Conservation (phyloP, 2,329 filamentous ascomycete genomes). For the Rasamsonia emersonii region DNA sequence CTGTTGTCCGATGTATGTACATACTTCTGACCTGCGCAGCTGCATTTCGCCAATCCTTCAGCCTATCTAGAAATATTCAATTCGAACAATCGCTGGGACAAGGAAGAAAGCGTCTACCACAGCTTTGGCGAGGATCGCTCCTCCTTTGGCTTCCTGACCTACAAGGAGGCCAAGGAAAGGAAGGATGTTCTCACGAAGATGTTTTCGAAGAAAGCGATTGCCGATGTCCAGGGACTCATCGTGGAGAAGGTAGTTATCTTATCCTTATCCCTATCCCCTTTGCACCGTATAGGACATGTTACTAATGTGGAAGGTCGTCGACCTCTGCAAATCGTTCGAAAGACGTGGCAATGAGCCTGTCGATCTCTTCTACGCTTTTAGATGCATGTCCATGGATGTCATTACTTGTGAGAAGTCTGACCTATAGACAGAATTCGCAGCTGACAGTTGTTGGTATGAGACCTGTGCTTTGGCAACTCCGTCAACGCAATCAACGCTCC, state of each 20-base stretch:
- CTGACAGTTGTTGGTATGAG: not conserved
- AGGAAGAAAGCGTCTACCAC: slow-evolving; percentile 14
- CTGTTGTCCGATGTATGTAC: not conserved
- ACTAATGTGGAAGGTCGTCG: slow-evolving; percentile 7
- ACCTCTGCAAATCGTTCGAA: slow-evolving; percentile 10
- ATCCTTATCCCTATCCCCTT: not conserved
- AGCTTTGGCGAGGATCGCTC: slow-evolving; percentile 16
- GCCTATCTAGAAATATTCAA: slow-evolving; percentile 16
- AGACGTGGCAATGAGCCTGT: slow-evolving; percentile 8
- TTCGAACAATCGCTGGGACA: slow-evolving; percentile 13
- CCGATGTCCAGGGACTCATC: slow-evolving; percentile 12
- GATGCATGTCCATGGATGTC: slow-evolving; percentile 16
- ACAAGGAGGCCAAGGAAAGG: slow-evolving; percentile 15
- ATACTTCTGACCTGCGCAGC: slow-evolving; percentile 7
- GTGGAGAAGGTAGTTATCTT: slow-evolving; percentile 10
- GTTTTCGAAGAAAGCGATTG: slow-evolving; percentile 13
- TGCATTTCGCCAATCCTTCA: slow-evolving; percentile 13
- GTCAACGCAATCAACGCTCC: slow-evolving; percentile 14
- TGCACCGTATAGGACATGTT: not conserved
- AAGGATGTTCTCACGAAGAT: slow-evolving; percentile 11
- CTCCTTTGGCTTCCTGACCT: slow-evolving; percentile 8
- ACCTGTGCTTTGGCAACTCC: slow-evolving; percentile 16
- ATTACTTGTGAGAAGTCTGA: slow-evolving; percentile 9
- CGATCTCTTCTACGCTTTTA: slow-evolving; percentile 13
- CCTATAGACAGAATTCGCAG: not conserved